These are phyloP conservation scores for Sordariomycetes sp. DNA, from an alignment of 2,329 filamentous ascomycete species.

Conservation along the genomic window DNA sequence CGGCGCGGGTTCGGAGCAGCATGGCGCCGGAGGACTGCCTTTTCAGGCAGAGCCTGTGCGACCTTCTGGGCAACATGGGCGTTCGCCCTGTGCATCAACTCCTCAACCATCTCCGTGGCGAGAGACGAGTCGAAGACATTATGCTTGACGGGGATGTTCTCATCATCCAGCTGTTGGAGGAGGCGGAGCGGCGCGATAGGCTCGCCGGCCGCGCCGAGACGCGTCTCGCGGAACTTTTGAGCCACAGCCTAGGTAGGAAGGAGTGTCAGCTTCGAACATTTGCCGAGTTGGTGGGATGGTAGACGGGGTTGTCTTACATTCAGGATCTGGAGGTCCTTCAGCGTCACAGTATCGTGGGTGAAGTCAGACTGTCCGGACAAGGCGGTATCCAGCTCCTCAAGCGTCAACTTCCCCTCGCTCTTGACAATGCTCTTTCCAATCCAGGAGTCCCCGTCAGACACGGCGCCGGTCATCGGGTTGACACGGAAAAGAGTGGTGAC, in stretches of 20 bases:
- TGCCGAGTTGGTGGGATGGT: neutral
- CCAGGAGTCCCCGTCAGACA: slow-evolving; percentile 82
- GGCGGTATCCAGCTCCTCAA: slow-evolving; percentile 77
- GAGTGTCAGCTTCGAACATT: slow-evolving; percentile 12
- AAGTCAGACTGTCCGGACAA: slow-evolving; percentile 50
- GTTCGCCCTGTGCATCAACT: slow-evolving; percentile 90
- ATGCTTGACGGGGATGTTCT: slow-evolving; percentile 92
- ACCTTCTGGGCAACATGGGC: slow-evolving; percentile 80
- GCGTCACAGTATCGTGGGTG: slow-evolving; percentile 53
- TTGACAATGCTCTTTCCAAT: slow-evolving; percentile 90
- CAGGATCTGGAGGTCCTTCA: slow-evolving; percentile 71
- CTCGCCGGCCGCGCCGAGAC: slow-evolving; percentile 69
- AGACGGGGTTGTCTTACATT: slow-evolving; percentile 39
- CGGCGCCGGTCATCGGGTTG: slow-evolving; percentile 65
- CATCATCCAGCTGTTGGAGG: slow-evolving; percentile 89
- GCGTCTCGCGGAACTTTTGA: slow-evolving; percentile 81
- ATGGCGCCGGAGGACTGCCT: slow-evolving; percentile 85
- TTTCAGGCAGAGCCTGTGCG: slow-evolving; percentile 69
- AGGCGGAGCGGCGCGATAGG: slow-evolving; percentile 79
- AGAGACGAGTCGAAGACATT: slow-evolving; percentile 91
- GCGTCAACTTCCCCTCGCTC: slow-evolving; percentile 75
- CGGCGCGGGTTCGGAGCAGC: slow-evolving; percentile 76
- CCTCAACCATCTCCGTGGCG: slow-evolving; percentile 88
- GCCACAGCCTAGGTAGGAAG: slow-evolving; percentile 49
- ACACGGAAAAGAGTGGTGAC: slow-evolving; percentile 91